phyloP scores from a whole-genome alignment of 1,139 yeast genomes.

The Tardiomyces blankii region DNA sequence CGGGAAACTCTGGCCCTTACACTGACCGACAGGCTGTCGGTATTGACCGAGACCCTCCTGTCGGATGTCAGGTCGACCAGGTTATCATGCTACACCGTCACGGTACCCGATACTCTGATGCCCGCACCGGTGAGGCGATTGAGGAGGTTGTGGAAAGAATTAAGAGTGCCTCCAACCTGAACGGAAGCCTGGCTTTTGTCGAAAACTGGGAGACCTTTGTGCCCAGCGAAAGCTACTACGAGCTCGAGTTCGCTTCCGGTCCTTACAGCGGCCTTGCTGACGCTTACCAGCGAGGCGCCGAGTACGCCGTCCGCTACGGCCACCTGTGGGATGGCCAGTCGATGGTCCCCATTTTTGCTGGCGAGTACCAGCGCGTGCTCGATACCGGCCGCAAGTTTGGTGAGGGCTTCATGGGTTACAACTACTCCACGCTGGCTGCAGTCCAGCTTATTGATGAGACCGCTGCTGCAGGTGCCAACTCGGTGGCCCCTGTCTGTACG shows the following conservation, averaged over 20 bases:
- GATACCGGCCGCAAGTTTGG: constrained; percentile 31
- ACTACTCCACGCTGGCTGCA: constrained; percentile 26
- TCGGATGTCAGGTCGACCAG: constrained; percentile 45
- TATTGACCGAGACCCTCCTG: constrained; percentile 34
- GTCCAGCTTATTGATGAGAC: constrained; percentile 29
- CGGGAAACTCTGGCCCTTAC: constrained; percentile 38
- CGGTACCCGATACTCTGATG: constrained; percentile 58
- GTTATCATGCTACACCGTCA: constrained; percentile 58
- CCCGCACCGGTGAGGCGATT: constrained; percentile 11
- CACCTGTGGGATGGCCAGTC: constrained; percentile 26
- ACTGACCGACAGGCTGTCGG: constrained; percentile 33
- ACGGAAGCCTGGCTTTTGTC: constrained; percentile 29
- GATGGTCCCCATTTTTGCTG: constrained; percentile 28
- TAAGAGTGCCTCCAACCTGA: constrained; percentile 12
- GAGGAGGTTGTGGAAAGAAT: constrained; percentile 15
- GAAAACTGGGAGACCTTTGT: constrained; percentile 27
- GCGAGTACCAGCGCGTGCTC: constrained; percentile 30
- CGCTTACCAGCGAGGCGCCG: constrained; percentile 23
- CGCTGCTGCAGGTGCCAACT: constrained; percentile 29
- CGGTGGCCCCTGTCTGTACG: constrained; percentile 27
- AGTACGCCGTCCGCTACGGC: constrained; percentile 26
- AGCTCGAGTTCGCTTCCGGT: constrained; percentile 13
- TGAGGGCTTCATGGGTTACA: constrained; percentile 31
- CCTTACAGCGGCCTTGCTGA: constrained; percentile 26
- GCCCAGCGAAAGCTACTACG: not conserved